Percentiles rank a stretch among this genome's conserved stretches.
These are phyloP conservation scores for Protomyces inouyei DNA, from an alignment of 1,139 yeast species.

Conservation along the genomic window DNA sequence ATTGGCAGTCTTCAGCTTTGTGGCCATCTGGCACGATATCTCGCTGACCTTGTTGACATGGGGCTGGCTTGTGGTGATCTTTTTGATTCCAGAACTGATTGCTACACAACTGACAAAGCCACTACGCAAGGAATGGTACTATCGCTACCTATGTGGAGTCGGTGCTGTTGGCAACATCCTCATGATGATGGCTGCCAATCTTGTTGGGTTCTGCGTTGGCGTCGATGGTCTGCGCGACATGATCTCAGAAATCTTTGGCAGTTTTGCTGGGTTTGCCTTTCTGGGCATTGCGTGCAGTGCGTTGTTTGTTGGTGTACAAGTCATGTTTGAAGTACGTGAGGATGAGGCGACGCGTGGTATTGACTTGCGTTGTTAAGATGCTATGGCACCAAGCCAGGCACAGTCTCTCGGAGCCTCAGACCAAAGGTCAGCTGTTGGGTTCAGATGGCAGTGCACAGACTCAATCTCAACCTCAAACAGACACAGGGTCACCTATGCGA, in stretches of 20 bases:
- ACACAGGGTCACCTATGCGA: too few species aligned
- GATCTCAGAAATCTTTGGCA: slow-evolving; percentile 64
- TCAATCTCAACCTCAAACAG: too few species aligned
- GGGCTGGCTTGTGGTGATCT: slow-evolving; percentile 93
- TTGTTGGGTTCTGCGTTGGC: slow-evolving; percentile 92
- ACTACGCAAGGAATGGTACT: slow-evolving; percentile 48
- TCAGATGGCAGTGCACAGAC: too few species aligned
- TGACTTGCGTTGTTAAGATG: slow-evolving; percentile 16
- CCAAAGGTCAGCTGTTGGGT: too few species aligned
- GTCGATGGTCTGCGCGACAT: slow-evolving; percentile 71
- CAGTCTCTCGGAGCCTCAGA: too few species aligned
- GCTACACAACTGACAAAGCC: slow-evolving; percentile 49
- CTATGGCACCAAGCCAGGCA: neutral
- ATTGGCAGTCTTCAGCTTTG: slow-evolving; percentile 87
- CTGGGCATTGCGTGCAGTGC: slow-evolving; percentile 60
- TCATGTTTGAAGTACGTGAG: slow-evolving; percentile 91
- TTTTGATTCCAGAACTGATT: slow-evolving; percentile 78
- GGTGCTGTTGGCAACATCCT: slow-evolving; percentile 90
- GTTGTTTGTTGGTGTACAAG: slow-evolving; percentile 78
- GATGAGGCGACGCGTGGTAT: slow-evolving; percentile 45
- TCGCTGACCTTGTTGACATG: slow-evolving; percentile 77
- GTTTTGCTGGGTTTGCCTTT: slow-evolving; percentile 60
- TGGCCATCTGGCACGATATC: slow-evolving; percentile 98
- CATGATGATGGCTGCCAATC: slow-evolving; percentile 97
- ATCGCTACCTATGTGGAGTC: slow-evolving; percentile 70